Base-by-base conservation (phyloP, 1,139 yeast species). In the Nakaseomyces nivariensis region DNA sequence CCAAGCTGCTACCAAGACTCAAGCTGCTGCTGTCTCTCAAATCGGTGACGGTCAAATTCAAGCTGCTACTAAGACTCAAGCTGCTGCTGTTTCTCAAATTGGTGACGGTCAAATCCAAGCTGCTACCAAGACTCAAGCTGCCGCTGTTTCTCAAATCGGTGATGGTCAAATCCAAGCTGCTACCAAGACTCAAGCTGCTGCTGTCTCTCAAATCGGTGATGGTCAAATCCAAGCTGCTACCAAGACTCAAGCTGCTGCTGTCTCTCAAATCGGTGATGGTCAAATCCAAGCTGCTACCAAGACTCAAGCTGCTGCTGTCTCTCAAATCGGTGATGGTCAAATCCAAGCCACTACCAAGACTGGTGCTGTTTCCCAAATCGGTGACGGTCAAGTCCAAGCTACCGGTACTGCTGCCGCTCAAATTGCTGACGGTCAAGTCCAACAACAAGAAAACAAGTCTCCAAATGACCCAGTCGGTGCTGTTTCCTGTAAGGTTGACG, bases 81-180 rank as follows among this genome's bases (percentile, higher is more conserved):
- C 50, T 13, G 52, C 49, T 22, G 37, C 48, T 1, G 46, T 22
- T 32, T 72, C 61, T 73, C 74, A 61, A 45, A 50, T 57, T 45
- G 37, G 47, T 33, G 59, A 56, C 45, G 61, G 61, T 34, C 61
- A 57, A 54, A 50, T 57, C 45, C 61, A 58, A 46, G 72, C 75
- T 52, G 66, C 72, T 48, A 17, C 73, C 24, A 63, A 29, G 86
- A 87, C 54, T 87, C 87, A 34, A 17, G 44, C 34, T 22, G 50
- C 49, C 29, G 52, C 56, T 56, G 43, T 43, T 62, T 22, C 53
- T 58, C 37, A 77, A 67, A 77, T 78, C 49, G 72, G 73, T 55
- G 84, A 79, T 56, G 82, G 82, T 56, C 82, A 78, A 69, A 70
- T 78, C 59, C 84, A 78, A 67, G 80, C 76, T 54, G 72, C 38